Evolutionary conservation across 2,329 filamentous ascomycete genomes (phyloP).

Genomic region (Trichoderma koningiopsis): DNA sequence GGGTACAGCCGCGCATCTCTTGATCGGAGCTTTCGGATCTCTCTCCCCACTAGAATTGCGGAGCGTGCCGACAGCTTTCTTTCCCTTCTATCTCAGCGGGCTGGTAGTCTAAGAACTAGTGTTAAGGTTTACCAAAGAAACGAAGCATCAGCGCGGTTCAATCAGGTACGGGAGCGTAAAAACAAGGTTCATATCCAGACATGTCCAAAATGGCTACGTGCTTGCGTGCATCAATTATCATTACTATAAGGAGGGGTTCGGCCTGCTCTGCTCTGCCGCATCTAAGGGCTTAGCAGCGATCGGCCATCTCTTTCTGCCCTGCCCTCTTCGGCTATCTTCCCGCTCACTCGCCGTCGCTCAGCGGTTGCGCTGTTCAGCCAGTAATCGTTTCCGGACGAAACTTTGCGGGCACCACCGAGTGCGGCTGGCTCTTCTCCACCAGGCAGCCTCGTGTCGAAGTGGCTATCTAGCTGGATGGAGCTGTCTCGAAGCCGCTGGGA

Average conservation of each 20-base stretch:
- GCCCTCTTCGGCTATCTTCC: conserved; percentile 73
- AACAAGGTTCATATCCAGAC: not conserved
- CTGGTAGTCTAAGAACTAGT: not conserved
- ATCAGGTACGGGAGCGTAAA: not conserved
- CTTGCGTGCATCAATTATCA: conserved; percentile 7
- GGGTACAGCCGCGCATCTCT: not conserved
- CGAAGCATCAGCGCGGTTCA: no score
- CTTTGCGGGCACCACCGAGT: conserved; percentile 53
- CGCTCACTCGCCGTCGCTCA: conserved; percentile 66
- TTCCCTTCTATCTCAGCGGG: not conserved
- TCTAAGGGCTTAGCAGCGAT: not conserved
- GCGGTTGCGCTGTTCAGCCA: conserved; percentile 37
- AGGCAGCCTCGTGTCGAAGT: conserved; percentile 58
- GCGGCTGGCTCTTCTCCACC: conserved; percentile 60
- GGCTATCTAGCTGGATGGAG: conserved; percentile 54
- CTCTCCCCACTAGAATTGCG: conserved; percentile 8
- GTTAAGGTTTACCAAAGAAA: not conserved
- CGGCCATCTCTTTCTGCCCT: conserved; percentile 39
- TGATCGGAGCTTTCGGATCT: conserved; percentile 10
- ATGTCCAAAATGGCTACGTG: not conserved
- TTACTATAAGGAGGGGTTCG: not conserved
- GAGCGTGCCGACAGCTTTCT: conserved; percentile 6
- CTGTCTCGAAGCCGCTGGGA: conserved; percentile 40
- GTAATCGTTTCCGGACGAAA: conserved; percentile 63
- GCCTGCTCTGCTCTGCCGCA: not conserved